These are phyloP conservation scores for Alternaria arborescens DNA, from an alignment of 2,329 filamentous ascomycete species.

Conservation along the genomic window DNA sequence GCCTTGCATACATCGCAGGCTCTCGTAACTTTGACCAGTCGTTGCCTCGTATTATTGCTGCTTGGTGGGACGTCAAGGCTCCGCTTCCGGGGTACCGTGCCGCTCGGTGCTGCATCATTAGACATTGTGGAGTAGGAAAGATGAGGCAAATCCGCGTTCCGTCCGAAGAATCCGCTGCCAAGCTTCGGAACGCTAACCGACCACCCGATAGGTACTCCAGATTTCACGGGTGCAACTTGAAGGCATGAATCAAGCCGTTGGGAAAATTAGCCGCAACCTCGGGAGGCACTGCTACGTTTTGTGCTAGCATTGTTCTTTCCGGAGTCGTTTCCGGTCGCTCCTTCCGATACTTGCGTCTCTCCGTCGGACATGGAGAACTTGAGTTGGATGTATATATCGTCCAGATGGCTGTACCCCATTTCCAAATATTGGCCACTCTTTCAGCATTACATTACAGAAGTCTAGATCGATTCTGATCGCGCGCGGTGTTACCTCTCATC, in stretches of 20 bases:
- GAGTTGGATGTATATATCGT: background rate
- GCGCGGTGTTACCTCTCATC: background rate
- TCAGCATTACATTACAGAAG: background rate
- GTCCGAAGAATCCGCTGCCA: background rate
- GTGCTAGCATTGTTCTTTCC: background rate
- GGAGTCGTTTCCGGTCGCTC: background rate
- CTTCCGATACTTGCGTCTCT: background rate
- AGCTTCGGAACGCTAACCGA: background rate
- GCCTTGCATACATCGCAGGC: constrained; percentile 45
- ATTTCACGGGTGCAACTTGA: background rate
- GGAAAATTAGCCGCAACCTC: too few species aligned
- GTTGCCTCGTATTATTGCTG: constrained; percentile 9
- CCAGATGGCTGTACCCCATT: background rate
- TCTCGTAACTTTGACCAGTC: constrained; percentile 37
- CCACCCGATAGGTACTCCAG: background rate
- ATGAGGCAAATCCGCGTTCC: background rate
- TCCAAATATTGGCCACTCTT: background rate
- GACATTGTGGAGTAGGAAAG: background rate
- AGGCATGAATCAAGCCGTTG: too few species aligned
- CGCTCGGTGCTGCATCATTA: constrained; percentile 1
- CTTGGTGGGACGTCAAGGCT: background rate
- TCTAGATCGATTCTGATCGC: background rate
- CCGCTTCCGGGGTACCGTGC: constrained; percentile 24
- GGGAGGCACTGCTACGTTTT: background rate
- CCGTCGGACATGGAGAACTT: background rate